Conservation (phyloP, 106 monocot genomes). For the Dioscorea zingiberensis region DNA sequence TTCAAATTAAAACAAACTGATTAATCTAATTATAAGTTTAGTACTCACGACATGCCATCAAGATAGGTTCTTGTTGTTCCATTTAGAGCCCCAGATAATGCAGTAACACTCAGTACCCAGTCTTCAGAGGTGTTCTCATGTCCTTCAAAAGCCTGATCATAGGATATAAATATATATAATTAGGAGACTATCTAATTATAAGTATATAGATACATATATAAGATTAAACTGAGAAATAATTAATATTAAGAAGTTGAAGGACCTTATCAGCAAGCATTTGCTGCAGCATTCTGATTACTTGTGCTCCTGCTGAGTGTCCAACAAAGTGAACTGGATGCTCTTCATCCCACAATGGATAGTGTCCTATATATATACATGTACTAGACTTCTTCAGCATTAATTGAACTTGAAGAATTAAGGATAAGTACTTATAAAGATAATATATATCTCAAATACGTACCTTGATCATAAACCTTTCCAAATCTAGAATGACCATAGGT, state of each 20-base stretch:
- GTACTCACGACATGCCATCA: conserved; percentile 80
- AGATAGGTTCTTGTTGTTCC: conserved; percentile 84
- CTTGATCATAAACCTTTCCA: conserved; percentile 56
- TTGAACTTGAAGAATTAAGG: too few relatives aligned
- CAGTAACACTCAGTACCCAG: conserved; percentile 78
- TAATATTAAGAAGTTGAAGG: too few relatives aligned
- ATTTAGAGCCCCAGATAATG: conserved; percentile 85
- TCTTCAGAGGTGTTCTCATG: conserved; percentile 66
- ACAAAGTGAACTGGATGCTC: conserved; percentile 79
- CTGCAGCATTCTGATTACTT: conserved; percentile 71
- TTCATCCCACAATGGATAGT: conserved; percentile 74
- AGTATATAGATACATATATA: neutral
- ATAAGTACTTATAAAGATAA: neutral
- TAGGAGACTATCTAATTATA: neutral
- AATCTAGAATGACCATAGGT: conserved; percentile 59
- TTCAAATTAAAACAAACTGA: too few relatives aligned
- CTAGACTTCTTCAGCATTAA: too few relatives aligned
- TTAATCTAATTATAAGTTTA: neutral
- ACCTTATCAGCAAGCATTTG: conserved; percentile 91
- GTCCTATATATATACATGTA: conserved; percentile 27
- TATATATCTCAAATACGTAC: conserved; percentile 21
- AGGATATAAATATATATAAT: too few relatives aligned
- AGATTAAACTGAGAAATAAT: neutral
- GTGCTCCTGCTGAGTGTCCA: conserved; percentile 83
- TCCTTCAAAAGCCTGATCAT: conserved; percentile 64